Evolutionary conservation across 805 yeast genomes (phyloP), one percentile per base, ranked within the genome.

Genomic region (Ogataea saltuana): DNA sequence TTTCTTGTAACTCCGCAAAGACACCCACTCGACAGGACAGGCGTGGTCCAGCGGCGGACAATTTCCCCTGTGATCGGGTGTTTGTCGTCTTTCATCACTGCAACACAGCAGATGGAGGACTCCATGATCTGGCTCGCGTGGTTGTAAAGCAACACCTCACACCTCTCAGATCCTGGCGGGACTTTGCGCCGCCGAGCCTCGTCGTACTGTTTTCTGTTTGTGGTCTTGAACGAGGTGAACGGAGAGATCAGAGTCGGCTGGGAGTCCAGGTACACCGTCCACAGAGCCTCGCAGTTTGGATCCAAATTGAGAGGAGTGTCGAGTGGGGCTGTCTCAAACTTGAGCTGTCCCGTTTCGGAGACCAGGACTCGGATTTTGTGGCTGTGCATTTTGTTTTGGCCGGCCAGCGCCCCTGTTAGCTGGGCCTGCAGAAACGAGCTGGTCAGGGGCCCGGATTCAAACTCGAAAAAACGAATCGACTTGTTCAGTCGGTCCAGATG

Each of bases 181-280:
- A 78, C 56, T 32, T 65, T 51, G 33, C 88, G 67, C 1, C 60
- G 61, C 44, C 97, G 67, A 0, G 96, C 84, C 2, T 60, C 70
- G 33, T 68, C 74, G 60, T 90, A 89, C 34, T 72, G 78, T 3
- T 67, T 68, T 49, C 99, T 71, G 18, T 70, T 64, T 0, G 97
- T 86, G 0, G 98, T 91, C 61, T 91, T 91, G 66, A 89, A 85
- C 4, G 95, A 83, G 0, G 96, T 88, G 63, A 85, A 87, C 2
- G 87, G 86, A 2, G 95, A 78, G 1, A 79, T 74, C 33, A 73
- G 50, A 1, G 76, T 71, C 1, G 80, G 70, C 22, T 70, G 63
- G 0, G 68, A 56, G 58, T 85, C 91, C 4, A 89, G 55, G 54
- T 78, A 80, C 0, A 88, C 80, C 16, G 72, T 76, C 81, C 85